A percentile compares a stretch with the other conserved stretches of the same genome.
Evolutionary conservation across 75 land plant genomes (phyloP).

Genomic region (Picea glauca): DNA sequence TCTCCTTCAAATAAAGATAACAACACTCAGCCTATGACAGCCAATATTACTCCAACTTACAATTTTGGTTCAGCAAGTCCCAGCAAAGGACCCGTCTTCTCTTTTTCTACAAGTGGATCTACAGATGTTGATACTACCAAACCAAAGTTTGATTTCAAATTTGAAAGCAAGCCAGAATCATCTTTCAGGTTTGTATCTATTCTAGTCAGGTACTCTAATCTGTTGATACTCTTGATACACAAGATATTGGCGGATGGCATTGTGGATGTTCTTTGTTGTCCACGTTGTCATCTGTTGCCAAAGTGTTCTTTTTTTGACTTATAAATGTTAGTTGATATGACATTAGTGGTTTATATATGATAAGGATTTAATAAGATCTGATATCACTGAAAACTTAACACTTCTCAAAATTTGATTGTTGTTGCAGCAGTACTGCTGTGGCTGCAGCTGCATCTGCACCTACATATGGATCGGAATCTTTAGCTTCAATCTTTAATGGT

Average conservation of each 20-base stretch:
- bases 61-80: constrained; percentile 1
- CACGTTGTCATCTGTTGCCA: too few relatives aligned
- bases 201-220: neutral
- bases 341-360: neutral
- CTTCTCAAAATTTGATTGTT: neutral
- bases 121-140: constrained; percentile 1
- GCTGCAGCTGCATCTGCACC: constrained; percentile 7
- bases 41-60: neutral
- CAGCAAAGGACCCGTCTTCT: constrained; percentile 8
- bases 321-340: too few relatives aligned
- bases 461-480: constrained; percentile 1
- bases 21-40: neutral
- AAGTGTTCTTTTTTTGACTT: too few relatives aligned
- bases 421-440: constrained; percentile 15
- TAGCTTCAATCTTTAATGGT: neutral
- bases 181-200: constrained; percentile 9
- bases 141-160: constrained; percentile 10
- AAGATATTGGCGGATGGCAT: neutral
- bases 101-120: neutral
- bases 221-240: neutral
- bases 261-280: too few relatives aligned
- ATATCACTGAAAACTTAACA: too few relatives aligned
- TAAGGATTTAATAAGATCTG: neutral
- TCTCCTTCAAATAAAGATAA: neutral
- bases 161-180: constrained; percentile 10